These are phyloP conservation scores for Rhynchosporium agropyri DNA, from an alignment of 2,329 filamentous ascomycete species.

Conservation along the genomic window DNA sequence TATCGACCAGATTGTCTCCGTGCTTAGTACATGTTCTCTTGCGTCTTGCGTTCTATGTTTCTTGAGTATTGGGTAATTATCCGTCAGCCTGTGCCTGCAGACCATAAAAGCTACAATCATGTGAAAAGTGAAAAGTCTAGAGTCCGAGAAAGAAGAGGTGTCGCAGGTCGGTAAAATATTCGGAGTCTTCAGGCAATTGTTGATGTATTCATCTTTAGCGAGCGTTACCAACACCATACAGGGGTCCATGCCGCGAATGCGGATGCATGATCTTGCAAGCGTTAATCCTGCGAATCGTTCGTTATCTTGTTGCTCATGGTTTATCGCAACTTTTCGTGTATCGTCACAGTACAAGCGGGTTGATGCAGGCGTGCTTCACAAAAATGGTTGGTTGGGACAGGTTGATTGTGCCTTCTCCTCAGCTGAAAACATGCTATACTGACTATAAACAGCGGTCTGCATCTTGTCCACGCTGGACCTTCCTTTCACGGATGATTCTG, in stretches of 20 bases:
- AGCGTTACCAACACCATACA: background rate
- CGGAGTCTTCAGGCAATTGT: background rate
- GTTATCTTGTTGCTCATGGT: constrained; percentile 18
- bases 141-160: no score
- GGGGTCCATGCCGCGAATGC: constrained; percentile 3
- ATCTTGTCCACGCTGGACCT: background rate
- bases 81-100: no score
- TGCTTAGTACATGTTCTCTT: no score
- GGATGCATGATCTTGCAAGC: background rate
- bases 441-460: constrained; percentile 1
- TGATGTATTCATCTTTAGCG: background rate
- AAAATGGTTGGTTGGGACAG: background rate
- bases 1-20: no score
- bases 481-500: constrained; percentile 1
- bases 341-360: constrained; percentile 17
- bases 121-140: no score
- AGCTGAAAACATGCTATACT: background rate
- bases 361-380: constrained; percentile 7
- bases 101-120: no score
- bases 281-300: background rate
- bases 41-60: no score
- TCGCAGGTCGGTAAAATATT: background rate
- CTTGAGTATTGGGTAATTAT: no score
- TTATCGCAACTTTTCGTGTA: constrained; percentile 16
- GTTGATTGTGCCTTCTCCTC: background rate